These are phyloP conservation scores for Melastoma malabathricum DNA, from an alignment of 345 rosid genomes.

Conservation along the genomic window DNA sequence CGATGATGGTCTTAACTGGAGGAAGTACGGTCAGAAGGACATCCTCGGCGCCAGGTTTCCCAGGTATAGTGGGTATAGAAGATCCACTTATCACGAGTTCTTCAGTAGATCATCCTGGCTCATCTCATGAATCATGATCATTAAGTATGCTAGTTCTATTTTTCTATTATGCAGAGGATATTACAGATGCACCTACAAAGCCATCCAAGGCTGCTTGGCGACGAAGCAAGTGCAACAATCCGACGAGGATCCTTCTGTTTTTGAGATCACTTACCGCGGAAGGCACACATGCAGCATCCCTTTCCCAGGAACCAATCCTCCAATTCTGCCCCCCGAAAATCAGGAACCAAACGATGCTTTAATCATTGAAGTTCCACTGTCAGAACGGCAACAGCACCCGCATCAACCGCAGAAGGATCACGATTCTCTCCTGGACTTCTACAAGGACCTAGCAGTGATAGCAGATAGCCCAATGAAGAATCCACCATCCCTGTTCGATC, in stretches of 20 bases:
- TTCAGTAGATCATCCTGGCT: too few species aligned
- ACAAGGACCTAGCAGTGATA: constrained; percentile 13
- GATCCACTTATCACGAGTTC: too few species aligned
- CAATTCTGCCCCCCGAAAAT: constrained; percentile 10
- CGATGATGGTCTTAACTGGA: constrained; percentile 78
- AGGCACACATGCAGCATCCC: constrained; percentile 46
- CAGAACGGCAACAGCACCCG: background rate
- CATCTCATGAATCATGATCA: too few species aligned
- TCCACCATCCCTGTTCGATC: constrained; percentile 7
- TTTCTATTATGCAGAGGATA: constrained; percentile 42
- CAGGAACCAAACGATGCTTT: background rate
- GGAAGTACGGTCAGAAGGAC: constrained; percentile 81
- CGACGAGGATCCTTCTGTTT: constrained; percentile 43
- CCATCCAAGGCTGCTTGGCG: constrained; percentile 63
- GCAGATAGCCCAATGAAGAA: constrained; percentile 14
- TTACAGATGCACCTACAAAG: constrained; percentile 70
- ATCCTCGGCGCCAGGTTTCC: constrained; percentile 62
- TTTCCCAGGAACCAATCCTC: constrained; percentile 9
- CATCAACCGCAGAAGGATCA: constrained; percentile 1
- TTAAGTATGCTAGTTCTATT: too few species aligned
- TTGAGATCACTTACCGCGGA: constrained; percentile 64
- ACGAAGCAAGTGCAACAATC: constrained; percentile 86
- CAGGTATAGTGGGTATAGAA: constrained; percentile 20
- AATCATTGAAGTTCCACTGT: background rate
- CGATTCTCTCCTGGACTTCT: constrained; percentile 17